Conservation (phyloP, 306 rosid genomes). For the Crataegus laevigata region DNA sequence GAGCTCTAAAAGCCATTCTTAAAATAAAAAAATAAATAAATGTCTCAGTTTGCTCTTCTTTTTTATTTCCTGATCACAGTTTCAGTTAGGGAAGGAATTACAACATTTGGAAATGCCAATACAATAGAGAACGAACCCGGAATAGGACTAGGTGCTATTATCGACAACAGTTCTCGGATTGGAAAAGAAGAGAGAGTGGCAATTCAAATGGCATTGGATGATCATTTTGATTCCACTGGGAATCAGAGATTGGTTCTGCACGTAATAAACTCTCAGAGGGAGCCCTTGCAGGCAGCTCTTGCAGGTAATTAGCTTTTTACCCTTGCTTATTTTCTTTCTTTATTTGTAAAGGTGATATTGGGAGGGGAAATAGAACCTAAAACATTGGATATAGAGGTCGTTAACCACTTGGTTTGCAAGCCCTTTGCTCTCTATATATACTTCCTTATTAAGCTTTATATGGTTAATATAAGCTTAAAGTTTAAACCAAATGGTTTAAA, state of each 20-base stretch:
- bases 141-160: constrained; percentile 29
- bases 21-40: not conserved
- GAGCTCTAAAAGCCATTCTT: not conserved
- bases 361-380: too few species aligned
- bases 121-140: not conserved
- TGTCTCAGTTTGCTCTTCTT: not conserved
- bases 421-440: too few species aligned
- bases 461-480: too few species aligned
- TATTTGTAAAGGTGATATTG: too few species aligned
- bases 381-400: too few species aligned
- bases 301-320: constrained; percentile 24
- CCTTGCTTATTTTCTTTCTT: too few species aligned
- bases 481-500: too few species aligned
- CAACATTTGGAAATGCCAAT: not conserved
- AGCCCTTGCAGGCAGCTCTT: constrained; percentile 35
- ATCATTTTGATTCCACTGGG: constrained; percentile 5
- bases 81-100: not conserved
- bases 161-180: constrained; percentile 24
- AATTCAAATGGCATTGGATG: constrained; percentile 37
- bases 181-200: constrained; percentile 48
- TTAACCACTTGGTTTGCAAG: too few species aligned
- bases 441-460: too few species aligned
- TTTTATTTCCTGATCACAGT: not conserved
- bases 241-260: constrained; percentile 19
- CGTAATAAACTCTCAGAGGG: constrained; percentile 17